A percentile compares a stretch with the other conserved stretches of the same genome.
Evolutionary conservation across 441 rosid genomes (phyloP).

Genomic region (Populus tomentosa): DNA sequence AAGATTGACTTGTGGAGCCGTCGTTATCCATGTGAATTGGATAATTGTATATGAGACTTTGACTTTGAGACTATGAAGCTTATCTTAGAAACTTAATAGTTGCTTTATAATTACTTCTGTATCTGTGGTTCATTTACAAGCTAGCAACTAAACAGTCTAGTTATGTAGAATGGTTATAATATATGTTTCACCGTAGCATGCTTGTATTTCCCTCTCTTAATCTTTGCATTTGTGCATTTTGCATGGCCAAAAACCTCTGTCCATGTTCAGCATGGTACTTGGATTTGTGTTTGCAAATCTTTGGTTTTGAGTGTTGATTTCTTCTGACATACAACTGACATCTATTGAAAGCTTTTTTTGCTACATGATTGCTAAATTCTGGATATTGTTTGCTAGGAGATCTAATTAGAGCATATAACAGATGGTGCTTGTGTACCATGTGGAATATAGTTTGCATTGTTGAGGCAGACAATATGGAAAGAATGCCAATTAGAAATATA

Average conservation of each 20-base stretch:
- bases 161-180: not conserved
- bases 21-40: not conserved
- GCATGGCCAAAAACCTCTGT: not conserved
- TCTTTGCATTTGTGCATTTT: not conserved
- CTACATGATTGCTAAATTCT: not conserved
- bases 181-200: not conserved
- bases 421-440: not conserved
- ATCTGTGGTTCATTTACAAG: not conserved
- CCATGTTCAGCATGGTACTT: not conserved
- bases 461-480: not conserved
- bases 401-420: not conserved
- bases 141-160: not conserved
- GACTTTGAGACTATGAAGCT: not conserved
- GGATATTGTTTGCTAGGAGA: not conserved
- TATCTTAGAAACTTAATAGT: not conserved
- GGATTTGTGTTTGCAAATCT: not conserved
- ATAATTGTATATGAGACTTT: too few species aligned
- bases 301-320: not conserved
- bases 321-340: not conserved
- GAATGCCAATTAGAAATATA: not conserved
- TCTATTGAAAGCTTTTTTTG: not conserved
- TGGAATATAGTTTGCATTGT: not conserved
- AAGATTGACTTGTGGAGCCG: not conserved
- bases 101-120: not conserved
- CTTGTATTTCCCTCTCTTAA: not conserved